Base-by-base conservation (phyloP, 768 basidiomycete species). In the Filobasidium floriforme region DNA sequence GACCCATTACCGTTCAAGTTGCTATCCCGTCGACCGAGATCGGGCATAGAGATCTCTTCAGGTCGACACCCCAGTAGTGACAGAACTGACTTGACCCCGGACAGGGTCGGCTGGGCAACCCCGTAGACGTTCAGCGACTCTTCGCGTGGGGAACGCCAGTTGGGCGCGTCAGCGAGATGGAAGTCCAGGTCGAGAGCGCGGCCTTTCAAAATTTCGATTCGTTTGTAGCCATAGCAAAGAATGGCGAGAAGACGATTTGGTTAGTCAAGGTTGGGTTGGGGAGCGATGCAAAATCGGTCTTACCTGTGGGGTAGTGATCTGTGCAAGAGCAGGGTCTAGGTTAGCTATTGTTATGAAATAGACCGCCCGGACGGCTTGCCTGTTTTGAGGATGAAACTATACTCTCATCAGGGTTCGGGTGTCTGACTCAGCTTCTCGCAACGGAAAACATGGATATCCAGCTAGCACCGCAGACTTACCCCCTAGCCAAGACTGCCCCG, bases 141-240 rank as follows among this genome's bases (percentile, higher is more conserved):
- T 59, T 86, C 83, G 60, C 86, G 83, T 10, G 92, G 88, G 14
- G 89, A 86, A 70, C 96, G 83, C 75, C 98, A 97, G 80, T 98
- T 97, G 3, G 94, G 92, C 19, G 94, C 94, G 41, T 96, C 94
- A 74, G 92, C 88, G 10, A 99, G 83, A 66, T 89, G 90, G 29
- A 97, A 82, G 73, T 94, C 91, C 1, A 98, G 84, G 75, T 94
- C 90, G 51, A 92, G 81, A 3, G 92, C 92, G 69, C 92, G 85
- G 51, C 90, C 90, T 91, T 67, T 60, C n/a, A n/a, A n/a, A n/a
- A n/a, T n/a, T n/a, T n/a, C n/a, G n/a, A n/a, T n/a, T n/a, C n/a
- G n/a, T n/a, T n/a, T n/a, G n/a, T n/a, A n/a, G n/a, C n/a, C n/a
- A n/a, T n/a, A n/a, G n/a, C n/a, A n/a, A n/a, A n/a, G n/a, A n/a